Evolutionary conservation across 768 basidiomycete species (phyloP).

Genomic region (Xerocomus spinulosus): DNA sequence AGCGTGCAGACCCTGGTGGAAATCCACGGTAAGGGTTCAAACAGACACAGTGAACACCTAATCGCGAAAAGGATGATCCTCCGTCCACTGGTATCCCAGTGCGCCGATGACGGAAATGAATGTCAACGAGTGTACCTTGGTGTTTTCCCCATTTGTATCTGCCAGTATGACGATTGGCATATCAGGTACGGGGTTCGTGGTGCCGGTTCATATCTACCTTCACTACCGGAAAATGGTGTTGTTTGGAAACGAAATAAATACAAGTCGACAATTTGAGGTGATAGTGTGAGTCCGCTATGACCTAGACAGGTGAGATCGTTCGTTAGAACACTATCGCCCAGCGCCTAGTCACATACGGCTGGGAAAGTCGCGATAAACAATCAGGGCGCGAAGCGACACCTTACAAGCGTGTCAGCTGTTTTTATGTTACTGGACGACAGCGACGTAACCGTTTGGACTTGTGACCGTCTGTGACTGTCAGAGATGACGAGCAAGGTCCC

Average conservation of each 20-base stretch:
- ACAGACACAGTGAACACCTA: neutral
- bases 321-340: neutral
- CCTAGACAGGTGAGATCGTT: neutral
- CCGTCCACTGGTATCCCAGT: neutral
- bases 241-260: neutral
- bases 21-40: neutral
- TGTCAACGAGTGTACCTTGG: neutral
- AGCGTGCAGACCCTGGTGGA: neutral
- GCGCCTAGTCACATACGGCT: neutral
- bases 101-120: neutral
- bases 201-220: neutral
- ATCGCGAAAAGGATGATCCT: neutral
- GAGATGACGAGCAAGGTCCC: neutral
- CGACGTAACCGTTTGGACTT: slow-evolving; percentile 4
- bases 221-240: neutral
- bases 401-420: neutral
- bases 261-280: neutral
- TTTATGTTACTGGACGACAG: neutral
- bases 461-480: neutral
- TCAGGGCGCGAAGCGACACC: neutral
- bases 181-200: neutral
- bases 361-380: neutral
- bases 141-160: neutral
- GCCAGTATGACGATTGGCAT: no score
- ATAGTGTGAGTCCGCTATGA: neutral